Base-by-base conservation (phyloP, 495 filamentous ascomycete species). In the Penicillium paradoxum region DNA sequence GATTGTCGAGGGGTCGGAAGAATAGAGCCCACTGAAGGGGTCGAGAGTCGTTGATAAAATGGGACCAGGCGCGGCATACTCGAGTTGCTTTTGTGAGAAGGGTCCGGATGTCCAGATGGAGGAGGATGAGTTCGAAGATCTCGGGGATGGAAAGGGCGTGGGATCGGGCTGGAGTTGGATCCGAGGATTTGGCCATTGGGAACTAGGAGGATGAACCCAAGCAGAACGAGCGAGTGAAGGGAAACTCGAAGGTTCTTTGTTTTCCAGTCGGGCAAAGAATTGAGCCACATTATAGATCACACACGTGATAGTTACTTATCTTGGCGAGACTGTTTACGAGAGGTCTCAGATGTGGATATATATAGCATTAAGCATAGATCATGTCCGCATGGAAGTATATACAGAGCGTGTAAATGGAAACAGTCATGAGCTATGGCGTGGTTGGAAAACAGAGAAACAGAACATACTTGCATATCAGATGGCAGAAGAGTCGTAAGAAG, bases 121-220 rank as follows among this genome's bases (percentile, higher is more conserved):
- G 34, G 24, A 64, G 55, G 42, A 64, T 56, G 4, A 53, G 29
- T 40, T 62, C 61, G 5, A 64, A 46, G 29, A 62, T 32, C 24
- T 64, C 58, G 6, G 55, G 49, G 14, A 51, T 59, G 9, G 33
- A 43, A 41, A 64, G n/a, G 19, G 45, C 33, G 27, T 42, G 32
- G 6, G 34, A 27, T 49, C 37, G 45, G 21, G 34, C 32, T 33
- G 45, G 22, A 14, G 21, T 37, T 36, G 22, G 9, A 7, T 14
- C 18, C 14, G 22, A 11, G 14, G 1, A 2, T 7, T 14, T 9
- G 13, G 45, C 32, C 33, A 36, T 48, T 48, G 14, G 5, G 10
- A 15, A 14, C 15, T 8, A 18, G 15, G 4, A n/a, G 19, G 13
- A 14, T n/a, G 14, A 25, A 18, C 6, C 4, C 6, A 13, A 27